These are phyloP conservation scores for Phytopythium vexans DNA, from an alignment of 352 stramenopile species.

Conservation along the genomic window DNA sequence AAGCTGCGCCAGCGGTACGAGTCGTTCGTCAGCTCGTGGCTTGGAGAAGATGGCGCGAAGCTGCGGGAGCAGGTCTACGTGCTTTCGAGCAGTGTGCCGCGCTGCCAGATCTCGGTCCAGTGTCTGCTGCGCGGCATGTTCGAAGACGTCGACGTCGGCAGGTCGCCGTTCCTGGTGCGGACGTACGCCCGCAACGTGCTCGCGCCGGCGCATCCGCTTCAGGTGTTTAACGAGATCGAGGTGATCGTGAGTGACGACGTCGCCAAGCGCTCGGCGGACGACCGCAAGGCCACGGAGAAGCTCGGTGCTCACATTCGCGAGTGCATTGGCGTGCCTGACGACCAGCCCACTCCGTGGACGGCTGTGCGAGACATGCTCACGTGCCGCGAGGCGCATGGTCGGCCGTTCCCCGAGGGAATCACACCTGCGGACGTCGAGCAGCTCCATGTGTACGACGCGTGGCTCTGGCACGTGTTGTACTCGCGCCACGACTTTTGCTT, in stretches of 20 bases:
- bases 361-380: constrained; percentile 65
- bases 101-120: constrained; percentile 77
- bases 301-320: constrained; percentile 30
- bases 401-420: constrained; percentile 68
- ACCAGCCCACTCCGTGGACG: constrained; percentile 66
- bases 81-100: constrained; percentile 70
- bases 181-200: constrained; percentile 67
- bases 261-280: constrained; percentile 11
- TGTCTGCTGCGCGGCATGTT: constrained; percentile 74
- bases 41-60: constrained; percentile 6
- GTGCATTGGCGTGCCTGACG: constrained; percentile 40
- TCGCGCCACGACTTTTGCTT: constrained; percentile 55
- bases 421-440: constrained; percentile 52
- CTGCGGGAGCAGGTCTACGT: constrained; percentile 59
- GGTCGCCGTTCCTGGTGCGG: constrained; percentile 49
- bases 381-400: constrained; percentile 53
- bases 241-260: constrained; percentile 60
- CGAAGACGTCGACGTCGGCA: constrained; percentile 14
- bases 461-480: constrained; percentile 82
- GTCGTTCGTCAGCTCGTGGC: constrained; percentile 21
- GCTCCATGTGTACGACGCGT: constrained; percentile 69
- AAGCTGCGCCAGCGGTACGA: constrained; percentile 44
- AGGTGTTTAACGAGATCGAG: constrained; percentile 76
- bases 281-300: constrained; percentile 32
- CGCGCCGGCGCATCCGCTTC: constrained; percentile 50